Evolutionary conservation across 2,329 filamentous ascomycete species (phyloP).

Genomic region (Sporothrix phasma): DNA sequence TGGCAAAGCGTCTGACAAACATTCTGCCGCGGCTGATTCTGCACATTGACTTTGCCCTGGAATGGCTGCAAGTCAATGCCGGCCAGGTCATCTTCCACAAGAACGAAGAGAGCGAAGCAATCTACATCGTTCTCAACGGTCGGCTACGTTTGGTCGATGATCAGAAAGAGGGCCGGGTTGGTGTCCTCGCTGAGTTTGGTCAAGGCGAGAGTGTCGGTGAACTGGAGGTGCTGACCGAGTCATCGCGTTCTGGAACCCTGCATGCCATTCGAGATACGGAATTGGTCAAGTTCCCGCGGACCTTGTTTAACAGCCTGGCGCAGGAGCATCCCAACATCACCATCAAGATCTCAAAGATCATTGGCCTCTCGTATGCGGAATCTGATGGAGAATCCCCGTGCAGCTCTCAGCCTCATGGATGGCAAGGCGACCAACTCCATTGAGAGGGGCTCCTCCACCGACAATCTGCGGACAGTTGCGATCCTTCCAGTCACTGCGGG

Average conservation of each 20-base stretch:
- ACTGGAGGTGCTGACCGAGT: conserved; percentile 93
- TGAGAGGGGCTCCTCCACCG: conserved; percentile 68
- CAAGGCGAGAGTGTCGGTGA: conserved; percentile 97
- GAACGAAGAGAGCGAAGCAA: conserved; percentile 91
- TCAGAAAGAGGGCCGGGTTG: conserved; percentile 68
- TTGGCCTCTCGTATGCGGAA: conserved; percentile 89
- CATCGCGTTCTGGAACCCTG: conserved; percentile 75
- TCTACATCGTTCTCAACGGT: conserved; percentile 94
- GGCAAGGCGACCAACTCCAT: conserved; percentile 45
- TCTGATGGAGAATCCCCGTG: conserved; percentile 70
- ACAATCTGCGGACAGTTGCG: conserved; percentile 87
- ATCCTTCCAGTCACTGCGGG: conserved; percentile 84
- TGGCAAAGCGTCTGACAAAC: conserved; percentile 89
- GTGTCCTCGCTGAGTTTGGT: conserved; percentile 82
- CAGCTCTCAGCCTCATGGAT: conserved; percentile 52
- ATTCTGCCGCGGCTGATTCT: conserved; percentile 81
- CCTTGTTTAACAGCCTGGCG: conserved; percentile 92
- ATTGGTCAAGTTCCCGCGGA: conserved; percentile 89
- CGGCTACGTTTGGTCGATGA: conserved; percentile 79
- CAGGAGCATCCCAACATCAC: conserved; percentile 97
- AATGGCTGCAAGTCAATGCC: conserved; percentile 95
- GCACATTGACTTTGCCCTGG: conserved; percentile 95
- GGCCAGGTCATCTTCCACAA: conserved; percentile 92
- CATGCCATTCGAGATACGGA: conserved; percentile 97
- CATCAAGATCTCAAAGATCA: conserved; percentile 98